A percentile compares a stretch with the other conserved stretches of the same genome.
Conservation (phyloP, 768 basidiomycete species). For the Saitozyma sp. region DNA sequence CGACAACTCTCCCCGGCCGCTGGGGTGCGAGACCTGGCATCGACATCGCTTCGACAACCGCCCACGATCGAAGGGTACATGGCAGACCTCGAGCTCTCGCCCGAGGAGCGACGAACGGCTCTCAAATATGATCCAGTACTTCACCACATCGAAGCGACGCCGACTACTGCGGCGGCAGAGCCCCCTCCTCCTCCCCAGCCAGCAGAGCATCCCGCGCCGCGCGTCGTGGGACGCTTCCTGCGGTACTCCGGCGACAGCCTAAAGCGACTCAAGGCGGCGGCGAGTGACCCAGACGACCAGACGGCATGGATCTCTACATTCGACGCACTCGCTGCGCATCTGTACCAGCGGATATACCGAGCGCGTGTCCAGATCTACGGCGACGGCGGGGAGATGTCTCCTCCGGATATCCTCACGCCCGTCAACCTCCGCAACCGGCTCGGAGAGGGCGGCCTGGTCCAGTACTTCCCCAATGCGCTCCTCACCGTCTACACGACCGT, state of each 20-base stretch:
- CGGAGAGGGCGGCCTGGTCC: slow-evolving; percentile 6
- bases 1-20: not conserved
- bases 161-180: not conserved
- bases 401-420: slow-evolving; percentile 15
- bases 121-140: not conserved
- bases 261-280: not conserved
- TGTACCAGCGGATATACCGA: slow-evolving; percentile 20
- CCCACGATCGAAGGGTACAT: slow-evolving; percentile 5
- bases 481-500: slow-evolving; percentile 10
- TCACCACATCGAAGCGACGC: not conserved
- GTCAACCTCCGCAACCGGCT: slow-evolving; percentile 25
- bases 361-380: slow-evolving; percentile 12
- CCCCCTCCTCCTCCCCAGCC: not conserved
- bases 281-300: slow-evolving; percentile 8
- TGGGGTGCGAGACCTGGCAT: not conserved
- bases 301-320: slow-evolving; percentile 21
- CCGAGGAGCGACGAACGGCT: not conserved
- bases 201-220: not conserved
- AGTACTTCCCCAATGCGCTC: slow-evolving; percentile 28
- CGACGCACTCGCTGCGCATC: slow-evolving; percentile 22
- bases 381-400: not conserved
- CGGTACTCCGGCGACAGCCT: slow-evolving; percentile 14
- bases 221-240: slow-evolving; percentile 14
- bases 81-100: not conserved
- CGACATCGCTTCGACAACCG: no score